Base-by-base conservation (phyloP, 1,284 basidiomycete genomes). In the Grifola frondosa region DNA sequence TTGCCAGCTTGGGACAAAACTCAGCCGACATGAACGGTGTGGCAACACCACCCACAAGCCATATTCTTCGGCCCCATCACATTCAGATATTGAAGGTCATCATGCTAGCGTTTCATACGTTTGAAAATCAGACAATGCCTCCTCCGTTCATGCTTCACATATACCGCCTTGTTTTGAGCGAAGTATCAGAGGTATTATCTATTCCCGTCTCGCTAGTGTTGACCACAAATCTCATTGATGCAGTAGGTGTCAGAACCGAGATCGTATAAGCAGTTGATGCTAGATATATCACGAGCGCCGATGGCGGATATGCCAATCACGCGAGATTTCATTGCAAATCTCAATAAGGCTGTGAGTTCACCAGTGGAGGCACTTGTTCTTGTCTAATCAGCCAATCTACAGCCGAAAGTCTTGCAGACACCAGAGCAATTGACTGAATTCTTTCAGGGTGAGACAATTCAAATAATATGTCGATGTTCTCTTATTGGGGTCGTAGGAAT, bases 61-160 rank as follows among this genome's bases (percentile, higher is more conserved):
- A 85, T 62, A 69, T 77, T 39, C 69, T 87, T 23, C 73, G 79
- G 43, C 85, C 88, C 3, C 88, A 91, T 56, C 88, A 91, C 59
- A 67, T 91, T 32, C 74, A 74, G 37, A 64, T 89, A 12, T 66
- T 89, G 22, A 74, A 75, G 29, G 66, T 88, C 26, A 68, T 88
- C 28, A 66, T 78, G 45, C 65, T 82, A 10, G 65, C 75, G 2
- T 84, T 81, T 60, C 78, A 78, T 53, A 77, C 81, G 45, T 70
- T 73, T 40, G 70, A 73, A 13, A 62, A 69, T 11, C 71, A 68
- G 42, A 15, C 37, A 15, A 67, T 86, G 13, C 77, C 83, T 0
- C 59, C 73, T n/a, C 52, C 63, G 5, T 88, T 84, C 56, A 58
- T 78, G n/a, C 66, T 88, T 19, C 77, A 82, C 52, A 56, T 87